Base-by-base conservation (phyloP, 192 early-diverging fungal species). In the Entrophospora sp. region DNA sequence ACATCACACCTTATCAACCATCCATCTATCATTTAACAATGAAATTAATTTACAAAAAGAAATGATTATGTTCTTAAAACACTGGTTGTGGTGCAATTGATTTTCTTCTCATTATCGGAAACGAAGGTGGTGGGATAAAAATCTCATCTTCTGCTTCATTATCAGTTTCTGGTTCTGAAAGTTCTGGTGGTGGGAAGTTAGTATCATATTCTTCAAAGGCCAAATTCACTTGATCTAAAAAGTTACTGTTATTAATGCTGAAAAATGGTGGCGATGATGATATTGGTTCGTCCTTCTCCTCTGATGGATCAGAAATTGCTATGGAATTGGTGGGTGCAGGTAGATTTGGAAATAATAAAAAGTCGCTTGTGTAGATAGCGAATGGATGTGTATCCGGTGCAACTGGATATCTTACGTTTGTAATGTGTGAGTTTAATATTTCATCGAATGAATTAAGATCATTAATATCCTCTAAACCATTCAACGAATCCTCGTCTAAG, bases 61-160 rank as follows among this genome's bases (percentile, higher is more conserved):
- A n/a, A n/a, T n/a, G n/a, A n/a, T n/a, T n/a, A n/a, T n/a, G n/a
- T n/a, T n/a, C n/a, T n/a, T n/a, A n/a, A n/a, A n/a, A n/a, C n/a
- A n/a, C n/a, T n/a, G n/a, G n/a, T n/a, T n/a, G 48, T 8, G 49
- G 49, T 52, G 49, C 49, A 16, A 52, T 52, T 52, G 49, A 52
- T 52, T 52, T 52, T n/a, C 49, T 10, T 2, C 49, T 10, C 22
- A 12, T 10, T 20, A 52, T 52, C 25, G 22, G 10, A 27, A 16
- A 2, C 1, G 49, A 20, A 9, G 49, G 25, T n/a, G 49, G 49
- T 22, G 49, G 49, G 10, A 52, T 2, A 27, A 12, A 25, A n/a
- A 12, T 12, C 10, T 52, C 49, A 10, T 52, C 49, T 27, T 52
- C 49, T n/a, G 10, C 24, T 52, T 52, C 49, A 1, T 51, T n/a